Percentiles rank a stretch among this genome's conserved stretches.
phyloP scores from a whole-genome alignment of 2,329 filamentous ascomycete genomes.

The Fusarium paranaense region DNA sequence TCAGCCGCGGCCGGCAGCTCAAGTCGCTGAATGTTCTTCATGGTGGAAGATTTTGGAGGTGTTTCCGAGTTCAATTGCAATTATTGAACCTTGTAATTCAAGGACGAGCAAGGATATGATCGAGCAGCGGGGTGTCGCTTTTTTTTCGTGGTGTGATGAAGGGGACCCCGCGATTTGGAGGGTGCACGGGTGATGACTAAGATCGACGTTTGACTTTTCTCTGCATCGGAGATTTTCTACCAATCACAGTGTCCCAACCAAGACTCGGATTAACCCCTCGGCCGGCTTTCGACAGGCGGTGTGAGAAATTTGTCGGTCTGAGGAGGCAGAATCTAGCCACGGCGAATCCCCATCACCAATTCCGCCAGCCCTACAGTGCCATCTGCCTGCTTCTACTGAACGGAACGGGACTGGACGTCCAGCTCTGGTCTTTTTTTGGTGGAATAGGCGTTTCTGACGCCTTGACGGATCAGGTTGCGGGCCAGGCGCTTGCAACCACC shows the following conservation, averaged over 20 bases:
- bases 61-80: constrained; percentile 4
- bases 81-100: constrained; percentile 2
- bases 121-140: constrained; percentile 19
- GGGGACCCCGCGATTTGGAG: constrained; percentile 7
- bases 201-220: not conserved
- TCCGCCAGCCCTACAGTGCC: constrained; percentile 31
- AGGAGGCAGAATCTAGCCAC: constrained; percentile 52
- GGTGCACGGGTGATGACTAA: constrained; percentile 5
- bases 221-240: constrained; percentile 19
- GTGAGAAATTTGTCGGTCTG: constrained; percentile 58
- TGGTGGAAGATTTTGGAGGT: constrained; percentile 3
- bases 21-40: constrained; percentile 48
- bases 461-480: constrained; percentile 40
- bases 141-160: constrained; percentile 19
- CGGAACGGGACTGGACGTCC: constrained; percentile 24
- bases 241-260: not conserved
- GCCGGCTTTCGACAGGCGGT: constrained; percentile 48
- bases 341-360: constrained; percentile 44
- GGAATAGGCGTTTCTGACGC: constrained; percentile 28
- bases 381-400: constrained; percentile 7
- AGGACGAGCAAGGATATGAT: constrained; percentile 12
- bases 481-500: constrained; percentile 42
- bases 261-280: constrained; percentile 36
- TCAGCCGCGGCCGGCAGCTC: constrained; percentile 74
- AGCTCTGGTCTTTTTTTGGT: constrained; percentile 23